Conservation (phyloP, 2,329 filamentous ascomycete genomes). For the Trichoderma gracile region DNA sequence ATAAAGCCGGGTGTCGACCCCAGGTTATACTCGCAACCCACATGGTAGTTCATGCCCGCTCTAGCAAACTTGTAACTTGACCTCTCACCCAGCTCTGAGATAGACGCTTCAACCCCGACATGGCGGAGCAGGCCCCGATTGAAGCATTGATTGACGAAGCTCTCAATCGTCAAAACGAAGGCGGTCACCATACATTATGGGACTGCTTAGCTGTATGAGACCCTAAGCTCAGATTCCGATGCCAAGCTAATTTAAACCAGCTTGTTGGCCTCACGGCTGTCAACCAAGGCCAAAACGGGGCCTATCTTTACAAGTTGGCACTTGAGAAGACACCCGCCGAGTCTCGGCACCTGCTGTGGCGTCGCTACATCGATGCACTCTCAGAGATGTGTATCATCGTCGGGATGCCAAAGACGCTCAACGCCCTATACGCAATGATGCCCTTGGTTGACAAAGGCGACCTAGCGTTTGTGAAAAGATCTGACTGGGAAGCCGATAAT, state of each 20-base stretch:
- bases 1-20: background rate
- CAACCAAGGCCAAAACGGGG: constrained; percentile 5
- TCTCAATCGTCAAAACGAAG: background rate
- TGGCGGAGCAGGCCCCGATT: background rate
- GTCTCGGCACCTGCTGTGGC: background rate
- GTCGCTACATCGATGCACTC: constrained; percentile 10
- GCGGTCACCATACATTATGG: background rate
- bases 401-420: constrained; percentile 16
- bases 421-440: background rate
- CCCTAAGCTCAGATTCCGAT: no score
- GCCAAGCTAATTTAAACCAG: background rate
- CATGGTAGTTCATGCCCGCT: no score
- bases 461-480: background rate
- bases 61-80: no score
- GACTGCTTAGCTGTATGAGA: constrained; percentile 5
- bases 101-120: background rate
- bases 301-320: constrained; percentile 1
- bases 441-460: background rate
- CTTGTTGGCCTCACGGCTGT: constrained; percentile 15
- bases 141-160: background rate
- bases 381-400: constrained; percentile 14
- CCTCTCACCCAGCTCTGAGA: background rate
- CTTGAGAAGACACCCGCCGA: background rate
- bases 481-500: constrained; percentile 8
- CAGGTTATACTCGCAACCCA: no score